phyloP scores from a whole-genome alignment of 257 asterid genomes.

The Cynanchum wilfordii region DNA sequence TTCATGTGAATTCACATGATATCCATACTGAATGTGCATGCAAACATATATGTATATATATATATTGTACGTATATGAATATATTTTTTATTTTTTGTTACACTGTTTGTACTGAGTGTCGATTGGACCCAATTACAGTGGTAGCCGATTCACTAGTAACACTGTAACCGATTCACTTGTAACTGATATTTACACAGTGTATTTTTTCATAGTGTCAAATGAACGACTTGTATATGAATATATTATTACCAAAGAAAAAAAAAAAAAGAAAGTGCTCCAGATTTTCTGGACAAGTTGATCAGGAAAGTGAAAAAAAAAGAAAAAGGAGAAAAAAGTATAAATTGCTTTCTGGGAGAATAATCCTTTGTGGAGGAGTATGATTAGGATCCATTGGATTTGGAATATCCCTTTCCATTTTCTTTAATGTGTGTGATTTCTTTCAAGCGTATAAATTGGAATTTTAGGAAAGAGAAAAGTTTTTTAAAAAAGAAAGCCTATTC shows the following conservation, averaged over 20 bases:
- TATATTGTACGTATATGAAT: no score
- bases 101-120: no score
- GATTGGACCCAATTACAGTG: no score
- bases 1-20: slow-evolving; percentile 31
- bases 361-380: slow-evolving; percentile 1
- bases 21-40: slow-evolving; percentile 11
- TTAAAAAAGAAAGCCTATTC: not conserved
- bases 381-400: slow-evolving; percentile 7
- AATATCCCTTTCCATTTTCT: slow-evolving; percentile 14
- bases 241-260: not conserved
- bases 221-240: no score
- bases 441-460: slow-evolving; percentile 10
- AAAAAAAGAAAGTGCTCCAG: not conserved
- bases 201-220: no score
- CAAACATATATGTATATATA: no score
- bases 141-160: no score
- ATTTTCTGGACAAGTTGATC: not conserved
- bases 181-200: no score
- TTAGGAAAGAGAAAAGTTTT: not conserved
- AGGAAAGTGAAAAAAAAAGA: not conserved
- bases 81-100: no score
- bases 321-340: not conserved
- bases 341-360: slow-evolving; percentile 1
- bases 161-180: no score
- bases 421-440: not conserved